phyloP scores from a whole-genome alignment of 352 stramenopile species.

The Phytophthora crassamura region DNA sequence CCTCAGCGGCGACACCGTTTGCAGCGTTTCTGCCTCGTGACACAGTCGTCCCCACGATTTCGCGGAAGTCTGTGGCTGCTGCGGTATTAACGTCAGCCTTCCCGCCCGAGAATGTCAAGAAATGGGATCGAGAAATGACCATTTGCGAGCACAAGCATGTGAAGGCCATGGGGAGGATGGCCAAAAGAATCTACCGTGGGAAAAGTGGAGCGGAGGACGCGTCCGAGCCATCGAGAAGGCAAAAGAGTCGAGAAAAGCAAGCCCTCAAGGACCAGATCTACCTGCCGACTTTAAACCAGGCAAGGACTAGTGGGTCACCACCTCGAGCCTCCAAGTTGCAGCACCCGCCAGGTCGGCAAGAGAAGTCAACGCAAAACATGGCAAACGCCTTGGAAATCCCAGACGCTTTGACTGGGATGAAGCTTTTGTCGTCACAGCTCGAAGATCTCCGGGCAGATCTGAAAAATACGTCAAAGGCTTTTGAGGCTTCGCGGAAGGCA shows the following conservation, averaged over 20 bases:
- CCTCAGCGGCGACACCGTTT: slow-evolving; percentile 33
- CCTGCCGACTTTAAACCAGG: slow-evolving; percentile 22
- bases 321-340: slow-evolving; percentile 1
- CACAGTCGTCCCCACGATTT: slow-evolving; percentile 29
- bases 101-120: slow-evolving; percentile 17
- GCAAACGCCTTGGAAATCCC: slow-evolving; percentile 9
- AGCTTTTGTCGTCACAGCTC: slow-evolving; percentile 52
- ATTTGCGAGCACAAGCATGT: slow-evolving; percentile 38
- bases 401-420: slow-evolving; percentile 37
- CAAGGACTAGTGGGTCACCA: slow-evolving; percentile 11
- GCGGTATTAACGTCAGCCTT: slow-evolving; percentile 28
- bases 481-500: neutral
- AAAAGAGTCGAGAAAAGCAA: slow-evolving; percentile 20
- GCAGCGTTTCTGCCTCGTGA: slow-evolving; percentile 25
- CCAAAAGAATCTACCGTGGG: slow-evolving; percentile 18
- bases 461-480: slow-evolving; percentile 7
- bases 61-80: slow-evolving; percentile 32
- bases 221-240: slow-evolving; percentile 2
- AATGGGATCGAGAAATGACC: slow-evolving; percentile 41
- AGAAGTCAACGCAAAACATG: neutral
- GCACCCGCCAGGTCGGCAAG: neutral
- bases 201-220: slow-evolving; percentile 10
- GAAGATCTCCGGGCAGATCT: slow-evolving; percentile 43
- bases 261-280: slow-evolving; percentile 40
- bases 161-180: slow-evolving; percentile 35